Base-by-base conservation (phyloP, 1,139 yeast species). In the Yamadazyma diddensiae region DNA sequence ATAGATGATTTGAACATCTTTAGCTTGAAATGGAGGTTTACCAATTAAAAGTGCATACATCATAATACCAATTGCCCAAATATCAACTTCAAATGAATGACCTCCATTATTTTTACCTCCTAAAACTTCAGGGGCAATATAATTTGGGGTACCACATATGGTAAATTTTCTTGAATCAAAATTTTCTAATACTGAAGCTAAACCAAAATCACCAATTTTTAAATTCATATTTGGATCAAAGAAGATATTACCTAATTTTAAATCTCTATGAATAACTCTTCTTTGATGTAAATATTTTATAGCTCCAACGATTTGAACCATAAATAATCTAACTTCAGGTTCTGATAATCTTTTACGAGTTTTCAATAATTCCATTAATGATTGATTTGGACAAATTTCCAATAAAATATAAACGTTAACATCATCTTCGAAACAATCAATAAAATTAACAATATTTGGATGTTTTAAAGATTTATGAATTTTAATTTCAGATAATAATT, bases 1-100 rank as follows among this genome's bases (percentile, higher is more conserved):
- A 60, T 94, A 94, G 45, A 94, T 92, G 35, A 85, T 79, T 51
- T 88, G 85, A 32, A 94, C 97, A 55, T 90, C 96, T 55, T 87
- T 87, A 22, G 95, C 88, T 63, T 92, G 98, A 64, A 92, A 92
- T 3, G 98, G 98, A 12, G 98, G 97, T 57, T 87, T 88, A 19
- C 97, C 97, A 34, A 83, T 73, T 34, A 92, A 68, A 61, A 92
- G 73, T 5, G 97, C 95, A 53, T 83, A 92, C 68, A 92, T 72
- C 87, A 92, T 92, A 39, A 92, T 86, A 40, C 98, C 98, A 47
- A 88, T 79, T 6, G 97, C 94, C 98, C 98, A 92, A 45, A 87
- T 77, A 57, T 92, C 98, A 25, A 88, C 97, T 57, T 88, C 96
- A 53, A 80, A 88, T 36, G 94, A 80, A 59, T 92, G 97, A 10